A percentile compares a stretch with the other conserved stretches of the same genome.
Conservation (phyloP, 176 grass and related monocot genomes). For the Stipa capillata region DNA sequence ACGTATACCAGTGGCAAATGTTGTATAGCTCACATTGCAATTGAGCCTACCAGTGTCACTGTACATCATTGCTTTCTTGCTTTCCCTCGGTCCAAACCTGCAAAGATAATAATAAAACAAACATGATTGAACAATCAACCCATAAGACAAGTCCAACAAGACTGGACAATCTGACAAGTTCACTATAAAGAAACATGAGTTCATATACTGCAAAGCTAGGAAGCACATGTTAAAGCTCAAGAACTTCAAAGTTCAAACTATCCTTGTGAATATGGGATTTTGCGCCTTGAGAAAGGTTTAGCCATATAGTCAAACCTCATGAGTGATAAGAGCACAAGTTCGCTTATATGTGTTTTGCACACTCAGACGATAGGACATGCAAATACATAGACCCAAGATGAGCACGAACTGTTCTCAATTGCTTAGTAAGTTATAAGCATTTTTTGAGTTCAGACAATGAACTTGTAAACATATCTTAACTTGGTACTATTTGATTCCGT, state of each 20-base stretch:
- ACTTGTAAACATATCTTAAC: background rate
- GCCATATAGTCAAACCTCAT: background rate
- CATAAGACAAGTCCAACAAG: background rate
- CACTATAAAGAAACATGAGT: background rate
- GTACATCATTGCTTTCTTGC: conserved; percentile 98
- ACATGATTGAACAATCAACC: background rate
- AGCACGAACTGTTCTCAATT: background rate
- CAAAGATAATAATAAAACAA: conserved; percentile 10
- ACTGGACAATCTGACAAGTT: background rate
- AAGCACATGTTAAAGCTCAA: background rate
- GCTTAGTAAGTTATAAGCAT: background rate
- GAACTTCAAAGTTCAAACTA: background rate
- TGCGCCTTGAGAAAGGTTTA: background rate
- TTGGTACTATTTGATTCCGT: background rate
- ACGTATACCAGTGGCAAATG: conserved; percentile 77
- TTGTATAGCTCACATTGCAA: conserved; percentile 78
- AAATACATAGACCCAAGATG: background rate
- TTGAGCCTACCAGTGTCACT: conserved; percentile 91
- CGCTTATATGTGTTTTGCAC: background rate
- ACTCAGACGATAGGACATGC: background rate
- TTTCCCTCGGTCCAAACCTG: conserved; percentile 97
- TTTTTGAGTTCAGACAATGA: background rate
- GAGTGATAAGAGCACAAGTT: background rate
- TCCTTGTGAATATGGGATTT: background rate
- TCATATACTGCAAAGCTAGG: background rate